Evolutionary conservation across 2,329 filamentous ascomycete genomes (phyloP), one percentile per base, ranked within the genome.

Genomic region (Hypoxylon sp.): DNA sequence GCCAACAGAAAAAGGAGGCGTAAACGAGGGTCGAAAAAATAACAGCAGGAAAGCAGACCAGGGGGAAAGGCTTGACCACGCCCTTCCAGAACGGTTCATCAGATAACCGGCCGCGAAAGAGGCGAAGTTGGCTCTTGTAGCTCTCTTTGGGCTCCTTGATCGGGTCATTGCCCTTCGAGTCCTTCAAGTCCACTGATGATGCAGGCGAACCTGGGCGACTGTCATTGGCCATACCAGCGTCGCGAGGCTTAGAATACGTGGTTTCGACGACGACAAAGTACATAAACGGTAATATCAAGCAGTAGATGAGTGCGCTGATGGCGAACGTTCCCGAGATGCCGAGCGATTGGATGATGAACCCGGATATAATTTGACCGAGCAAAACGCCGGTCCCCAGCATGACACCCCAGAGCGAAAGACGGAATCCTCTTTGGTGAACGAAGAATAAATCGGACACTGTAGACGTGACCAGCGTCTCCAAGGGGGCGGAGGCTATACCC

Each of bases 241-340:
- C 50, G 5, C 57, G 58, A 11, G 70, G 59, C 53, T 61, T 61
- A 3, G 59, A 66, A 58, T 78, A 84, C 0, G 80, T 81, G 11
- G 82, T 85, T 66, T 85, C 83, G 8, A 82, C 77, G 1, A 84
- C 81, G 67, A 84, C 76, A 72, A 84, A 84, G 69, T 81, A 83
- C 68, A 83, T 82, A 6, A 77, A 68, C 0, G 81, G 70, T 1
- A 84, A 61, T 5, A 85, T 78, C 0, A 79, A 67, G 6, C 81
- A 80, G 70, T 81, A 83, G 13, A 84, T 80, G 2, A 83, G 62
- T 0, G 81, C 82, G 2, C 80, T 81, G 67, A 81, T 75, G 5
- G 78, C 79, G 49, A 80, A 81, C 3, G 78, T 77, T 27, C 75
- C 77, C 30, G 79, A 74, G 55, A 80, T 74, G 10, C 79, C 79